Evolutionary conservation across 768 basidiomycete genomes (phyloP).

Genomic region (Tricholomella constricta): DNA sequence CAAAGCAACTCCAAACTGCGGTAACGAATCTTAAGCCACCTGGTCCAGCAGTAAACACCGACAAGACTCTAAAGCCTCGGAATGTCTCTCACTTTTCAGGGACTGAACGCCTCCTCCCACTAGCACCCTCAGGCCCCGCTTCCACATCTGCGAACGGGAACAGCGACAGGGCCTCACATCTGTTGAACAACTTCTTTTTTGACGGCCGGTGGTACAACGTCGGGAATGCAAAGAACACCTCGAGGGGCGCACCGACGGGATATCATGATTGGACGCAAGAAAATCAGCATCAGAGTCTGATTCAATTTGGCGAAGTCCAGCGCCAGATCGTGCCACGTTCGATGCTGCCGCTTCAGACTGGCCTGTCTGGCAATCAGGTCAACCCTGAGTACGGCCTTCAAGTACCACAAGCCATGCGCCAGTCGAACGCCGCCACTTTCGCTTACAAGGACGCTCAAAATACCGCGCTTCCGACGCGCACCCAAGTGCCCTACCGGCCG

Average conservation of each 20-base stretch:
- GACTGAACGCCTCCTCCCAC: background rate
- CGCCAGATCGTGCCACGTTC: background rate
- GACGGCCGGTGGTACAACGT: background rate
- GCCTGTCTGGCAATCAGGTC: background rate
- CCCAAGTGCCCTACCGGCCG: background rate
- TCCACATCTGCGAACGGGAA: background rate
- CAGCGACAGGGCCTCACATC: background rate
- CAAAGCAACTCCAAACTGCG: background rate
- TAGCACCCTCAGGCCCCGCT: too few species aligned
- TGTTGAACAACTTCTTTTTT: background rate
- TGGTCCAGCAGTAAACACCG: background rate
- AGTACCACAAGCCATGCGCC: background rate
- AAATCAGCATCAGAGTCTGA: conserved; percentile 2
- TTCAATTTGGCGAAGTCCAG: background rate
- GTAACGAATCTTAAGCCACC: background rate
- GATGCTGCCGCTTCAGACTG: background rate
- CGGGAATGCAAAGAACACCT: background rate
- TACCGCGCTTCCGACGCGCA: background rate
- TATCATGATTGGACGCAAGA: conserved; percentile 5
- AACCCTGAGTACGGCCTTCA: background rate
- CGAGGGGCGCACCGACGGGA: background rate
- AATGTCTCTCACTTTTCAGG: background rate
- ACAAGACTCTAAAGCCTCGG: background rate
- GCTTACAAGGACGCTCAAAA: background rate
- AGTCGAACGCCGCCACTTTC: background rate